Percentiles rank a stretch among this genome's conserved stretches.
phyloP scores from a whole-genome alignment of 1,139 yeast genomes.

The Pichia sp. region DNA sequence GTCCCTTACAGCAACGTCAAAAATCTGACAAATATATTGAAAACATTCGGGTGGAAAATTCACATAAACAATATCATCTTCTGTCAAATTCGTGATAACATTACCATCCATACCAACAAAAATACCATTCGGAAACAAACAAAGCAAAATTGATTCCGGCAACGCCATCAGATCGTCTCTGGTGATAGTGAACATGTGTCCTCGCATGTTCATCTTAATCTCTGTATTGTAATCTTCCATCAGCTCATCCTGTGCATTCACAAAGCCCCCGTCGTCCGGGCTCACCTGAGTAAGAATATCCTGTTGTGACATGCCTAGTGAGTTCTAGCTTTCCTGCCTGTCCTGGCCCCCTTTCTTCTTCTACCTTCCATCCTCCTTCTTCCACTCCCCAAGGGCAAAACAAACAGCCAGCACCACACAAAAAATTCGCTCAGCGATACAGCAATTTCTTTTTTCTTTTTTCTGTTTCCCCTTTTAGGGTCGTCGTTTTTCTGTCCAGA shows the following conservation, averaged over 20 bases:
- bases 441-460: too few relatives aligned
- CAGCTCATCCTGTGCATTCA: constrained; percentile 30
- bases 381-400: too few relatives aligned
- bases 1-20: constrained; percentile 39
- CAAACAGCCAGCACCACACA: too few relatives aligned
- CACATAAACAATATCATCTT: constrained; percentile 69
- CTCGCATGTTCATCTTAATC: constrained; percentile 63
- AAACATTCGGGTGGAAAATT: constrained; percentile 86
- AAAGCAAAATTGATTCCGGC: constrained; percentile 83
- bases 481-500: too few relatives aligned
- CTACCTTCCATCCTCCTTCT: too few relatives aligned
- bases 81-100: constrained; percentile 70
- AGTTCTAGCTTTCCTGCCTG: background rate
- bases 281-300: constrained; percentile 59
- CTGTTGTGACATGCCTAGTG: constrained; percentile 31
- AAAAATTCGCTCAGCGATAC: too few relatives aligned
- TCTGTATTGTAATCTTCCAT: constrained; percentile 54
- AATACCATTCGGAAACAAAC: constrained; percentile 87
- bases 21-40: constrained; percentile 68
- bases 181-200: constrained; percentile 59
- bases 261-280: constrained; percentile 18
- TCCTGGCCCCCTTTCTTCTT: too few relatives aligned
- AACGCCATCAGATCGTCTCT: constrained; percentile 85
- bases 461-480: too few relatives aligned
- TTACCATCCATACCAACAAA: constrained; percentile 69